Conservation (phyloP, 805 yeast species). For the Saturnispora sanitii region DNA sequence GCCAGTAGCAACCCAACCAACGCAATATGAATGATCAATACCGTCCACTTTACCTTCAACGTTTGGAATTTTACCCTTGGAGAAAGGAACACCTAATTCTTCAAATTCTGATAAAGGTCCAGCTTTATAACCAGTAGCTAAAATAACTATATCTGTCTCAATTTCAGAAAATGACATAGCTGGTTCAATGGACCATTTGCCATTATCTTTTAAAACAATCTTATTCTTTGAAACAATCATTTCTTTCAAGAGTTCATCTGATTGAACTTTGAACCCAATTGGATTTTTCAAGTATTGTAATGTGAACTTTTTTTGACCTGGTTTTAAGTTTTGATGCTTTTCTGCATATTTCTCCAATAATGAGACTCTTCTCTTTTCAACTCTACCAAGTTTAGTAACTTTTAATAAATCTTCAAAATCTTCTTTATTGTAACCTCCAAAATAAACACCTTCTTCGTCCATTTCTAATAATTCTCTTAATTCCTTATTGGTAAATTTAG, state of each 20-base stretch:
- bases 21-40: constrained; percentile 50
- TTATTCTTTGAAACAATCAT: constrained; percentile 42
- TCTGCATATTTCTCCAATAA: constrained; percentile 43
- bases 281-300: constrained; percentile 68
- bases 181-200: constrained; percentile 26
- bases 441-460: constrained; percentile 34
- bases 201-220: constrained; percentile 23
- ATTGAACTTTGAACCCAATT: constrained; percentile 32
- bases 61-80: constrained; percentile 37
- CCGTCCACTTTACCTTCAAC: constrained; percentile 34
- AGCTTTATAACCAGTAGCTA: constrained; percentile 80
- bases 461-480: constrained; percentile 73
- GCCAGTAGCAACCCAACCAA: constrained; percentile 89
- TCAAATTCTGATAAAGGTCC: constrained; percentile 49
- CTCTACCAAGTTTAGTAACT: constrained; percentile 34
- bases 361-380: constrained; percentile 55
- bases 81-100: constrained; percentile 39
- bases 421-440: constrained; percentile 38
- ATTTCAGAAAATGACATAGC: constrained; percentile 17
- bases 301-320: constrained; percentile 40
- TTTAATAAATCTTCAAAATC: constrained; percentile 24
- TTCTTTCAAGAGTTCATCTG: constrained; percentile 31
- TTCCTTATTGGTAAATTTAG: constrained; percentile 90
- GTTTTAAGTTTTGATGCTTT: constrained; percentile 4
- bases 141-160: constrained; percentile 56